These are phyloP conservation scores for Ustilago shanxiensis DNA, from an alignment of 1,284 basidiomycete species.

Conservation along the genomic window DNA sequence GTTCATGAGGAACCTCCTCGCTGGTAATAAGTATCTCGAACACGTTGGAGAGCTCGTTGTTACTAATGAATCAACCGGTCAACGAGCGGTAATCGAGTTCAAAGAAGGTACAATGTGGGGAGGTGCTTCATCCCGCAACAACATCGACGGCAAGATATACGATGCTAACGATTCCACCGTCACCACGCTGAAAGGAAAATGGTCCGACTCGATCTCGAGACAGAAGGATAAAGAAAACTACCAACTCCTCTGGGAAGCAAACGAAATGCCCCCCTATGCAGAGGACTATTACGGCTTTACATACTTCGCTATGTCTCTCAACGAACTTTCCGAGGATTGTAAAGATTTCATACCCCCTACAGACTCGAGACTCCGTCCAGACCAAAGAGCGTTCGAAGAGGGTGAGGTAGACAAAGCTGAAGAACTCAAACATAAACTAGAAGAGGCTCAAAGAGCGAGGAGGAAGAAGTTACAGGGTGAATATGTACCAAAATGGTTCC, in stretches of 20 bases:
- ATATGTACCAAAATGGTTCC: constrained; percentile 64
- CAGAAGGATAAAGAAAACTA: constrained; percentile 65
- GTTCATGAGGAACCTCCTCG: constrained; percentile 69
- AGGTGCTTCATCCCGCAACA: constrained; percentile 56
- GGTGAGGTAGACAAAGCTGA: constrained; percentile 84
- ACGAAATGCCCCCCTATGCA: constrained; percentile 61
- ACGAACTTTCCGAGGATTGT: constrained; percentile 73
- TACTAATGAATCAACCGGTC: constrained; percentile 60
- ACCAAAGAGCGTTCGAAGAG: constrained; percentile 86
- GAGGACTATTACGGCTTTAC: constrained; percentile 69
- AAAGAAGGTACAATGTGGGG: constrained; percentile 69
- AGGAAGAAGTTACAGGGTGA: constrained; percentile 69
- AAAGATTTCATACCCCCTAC: constrained; percentile 80
- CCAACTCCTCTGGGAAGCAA: constrained; percentile 66
- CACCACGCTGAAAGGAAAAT: constrained; percentile 61
- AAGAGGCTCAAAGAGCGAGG: constrained; percentile 74
- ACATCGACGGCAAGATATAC: constrained; percentile 61
- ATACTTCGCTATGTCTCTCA: constrained; percentile 68
- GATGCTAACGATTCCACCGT: constrained; percentile 59
- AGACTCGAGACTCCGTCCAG: constrained; percentile 86
- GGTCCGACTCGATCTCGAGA: constrained; percentile 60
- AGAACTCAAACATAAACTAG: constrained; percentile 79
- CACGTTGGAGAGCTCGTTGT: constrained; percentile 68
- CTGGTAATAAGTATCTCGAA: constrained; percentile 70
- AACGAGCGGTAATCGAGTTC: constrained; percentile 62